Evolutionary conservation across 2,329 filamentous ascomycete genomes (phyloP).

Genomic region (Colletotrichum lindemuthianum): DNA sequence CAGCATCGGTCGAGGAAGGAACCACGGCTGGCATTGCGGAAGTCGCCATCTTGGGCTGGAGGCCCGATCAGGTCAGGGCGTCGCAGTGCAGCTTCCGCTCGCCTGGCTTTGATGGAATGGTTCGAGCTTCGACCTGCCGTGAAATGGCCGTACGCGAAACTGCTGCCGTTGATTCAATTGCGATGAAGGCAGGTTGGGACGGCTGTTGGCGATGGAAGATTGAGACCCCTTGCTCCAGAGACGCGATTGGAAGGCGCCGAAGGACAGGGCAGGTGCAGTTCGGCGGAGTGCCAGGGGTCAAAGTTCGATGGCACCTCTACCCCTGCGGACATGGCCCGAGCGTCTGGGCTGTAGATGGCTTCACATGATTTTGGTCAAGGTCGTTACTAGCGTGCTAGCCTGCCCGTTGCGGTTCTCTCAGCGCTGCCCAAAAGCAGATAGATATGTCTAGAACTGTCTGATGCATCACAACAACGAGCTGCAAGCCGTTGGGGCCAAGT

Average conservation of each 20-base stretch:
- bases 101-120: not conserved
- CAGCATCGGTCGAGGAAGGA: not conserved
- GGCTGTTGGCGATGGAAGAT: slow-evolving; percentile 10
- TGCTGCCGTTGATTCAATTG: not conserved
- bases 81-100: not conserved
- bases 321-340: slow-evolving; percentile 15
- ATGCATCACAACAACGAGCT: too few species aligned
- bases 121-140: too few species aligned
- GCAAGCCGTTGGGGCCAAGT: too few species aligned
- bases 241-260: slow-evolving; percentile 23
- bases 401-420: not conserved
- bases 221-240: slow-evolving; percentile 12
- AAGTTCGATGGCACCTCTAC: slow-evolving; percentile 14
- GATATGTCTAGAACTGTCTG: too few species aligned
- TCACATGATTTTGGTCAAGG: not conserved
- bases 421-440: too few species aligned
- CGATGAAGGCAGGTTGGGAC: not conserved
- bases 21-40: slow-evolving; percentile 10
- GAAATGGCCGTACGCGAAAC: not conserved
- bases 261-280: slow-evolving; percentile 13
- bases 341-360: not conserved
- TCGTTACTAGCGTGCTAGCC: too few species aligned
- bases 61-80: not conserved
- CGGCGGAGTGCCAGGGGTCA: slow-evolving; percentile 8
- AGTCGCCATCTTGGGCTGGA: slow-evolving; percentile 19